These are phyloP conservation scores for Pneumocystis carinii DNA, from an alignment of 1,139 yeast species.

Conservation along the genomic window DNA sequence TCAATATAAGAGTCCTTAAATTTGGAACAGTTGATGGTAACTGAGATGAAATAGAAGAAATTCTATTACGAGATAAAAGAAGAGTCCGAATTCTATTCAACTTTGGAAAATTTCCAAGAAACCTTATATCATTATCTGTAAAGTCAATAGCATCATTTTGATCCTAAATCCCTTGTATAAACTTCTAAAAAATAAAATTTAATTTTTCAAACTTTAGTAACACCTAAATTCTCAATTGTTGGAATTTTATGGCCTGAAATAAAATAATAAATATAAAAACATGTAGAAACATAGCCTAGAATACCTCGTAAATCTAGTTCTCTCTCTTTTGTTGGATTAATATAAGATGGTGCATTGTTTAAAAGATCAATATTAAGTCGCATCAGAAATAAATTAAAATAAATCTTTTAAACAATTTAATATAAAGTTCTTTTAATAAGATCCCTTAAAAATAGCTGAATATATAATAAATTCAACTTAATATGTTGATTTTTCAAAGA, in stretches of 20 bases:
- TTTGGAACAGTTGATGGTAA: conserved; percentile 30
- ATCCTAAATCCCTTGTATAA: conserved; percentile 20
- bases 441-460: neutral
- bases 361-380: conserved; percentile 39
- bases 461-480: neutral
- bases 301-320: conserved; percentile 31
- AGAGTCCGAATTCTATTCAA: conserved; percentile 35
- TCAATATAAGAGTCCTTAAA: conserved; percentile 36
- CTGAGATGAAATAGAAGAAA: conserved; percentile 28
- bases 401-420: neutral
- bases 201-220: conserved; percentile 19
- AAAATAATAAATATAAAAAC: neutral
- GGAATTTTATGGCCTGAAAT: conserved; percentile 25
- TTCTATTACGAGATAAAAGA: conserved; percentile 45
- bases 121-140: conserved; percentile 47
- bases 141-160: conserved; percentile 45
- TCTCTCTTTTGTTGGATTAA: conserved; percentile 33
- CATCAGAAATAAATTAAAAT: conserved; percentile 24
- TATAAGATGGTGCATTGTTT: conserved; percentile 36
- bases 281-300: neutral
- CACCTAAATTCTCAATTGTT: conserved; percentile 31
- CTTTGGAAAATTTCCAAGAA: conserved; percentile 38
- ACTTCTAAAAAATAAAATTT: neutral
- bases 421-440: neutral
- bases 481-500: neutral